Base-by-base conservation (phyloP, 2,329 filamentous ascomycete species). In the Emergomyces orientalis region DNA sequence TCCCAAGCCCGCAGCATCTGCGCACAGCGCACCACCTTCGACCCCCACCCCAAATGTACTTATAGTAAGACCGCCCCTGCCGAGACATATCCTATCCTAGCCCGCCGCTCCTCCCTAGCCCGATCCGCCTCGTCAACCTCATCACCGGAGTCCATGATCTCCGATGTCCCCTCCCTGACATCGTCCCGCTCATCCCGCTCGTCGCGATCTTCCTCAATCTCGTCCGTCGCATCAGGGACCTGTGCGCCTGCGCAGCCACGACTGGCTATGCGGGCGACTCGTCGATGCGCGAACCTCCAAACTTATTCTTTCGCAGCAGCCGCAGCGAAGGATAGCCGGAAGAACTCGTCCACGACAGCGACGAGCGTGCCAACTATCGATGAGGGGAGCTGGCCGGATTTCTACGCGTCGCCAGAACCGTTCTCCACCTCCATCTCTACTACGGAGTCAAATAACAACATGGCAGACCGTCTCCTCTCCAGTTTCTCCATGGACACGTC, bases 141-240 rank as follows among this genome's bases (percentile, higher is more conserved):
- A 9, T 83, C 80, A 52, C 84, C 85, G n/a, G 84, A 86, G 66
- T 86, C 84, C 41, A 84, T 86, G 80, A 74, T 86, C 43, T 86
- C 84, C 34, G 84, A 87, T 71, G 78, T 78, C 62, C 84, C 82
- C 43, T 79, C 79, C 17, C 76, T 83, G 64, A 83, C 82, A 65
- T 79, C 81, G 39, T 82, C 81, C 2, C 47, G 41, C 19, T 83
- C 81, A 61, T 83, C 73, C 67, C 77, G 76, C 67, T 76, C 73
- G 72, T 84, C 81, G 75, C 81, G 82, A 72, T 84, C 77, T 22
- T 79, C 76, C 5, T 78, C 77, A 3, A 74, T 78, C 57, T 79
- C 77, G 5, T 79, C 77, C n/a, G 75, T 69, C 60, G 70, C 75
- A 19, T 77, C 75, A 25, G 72, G 69, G 41, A 68, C 69, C 52